These are phyloP conservation scores for Pichia sp. DNA, from an alignment of 1,139 yeast species.

Conservation along the genomic window DNA sequence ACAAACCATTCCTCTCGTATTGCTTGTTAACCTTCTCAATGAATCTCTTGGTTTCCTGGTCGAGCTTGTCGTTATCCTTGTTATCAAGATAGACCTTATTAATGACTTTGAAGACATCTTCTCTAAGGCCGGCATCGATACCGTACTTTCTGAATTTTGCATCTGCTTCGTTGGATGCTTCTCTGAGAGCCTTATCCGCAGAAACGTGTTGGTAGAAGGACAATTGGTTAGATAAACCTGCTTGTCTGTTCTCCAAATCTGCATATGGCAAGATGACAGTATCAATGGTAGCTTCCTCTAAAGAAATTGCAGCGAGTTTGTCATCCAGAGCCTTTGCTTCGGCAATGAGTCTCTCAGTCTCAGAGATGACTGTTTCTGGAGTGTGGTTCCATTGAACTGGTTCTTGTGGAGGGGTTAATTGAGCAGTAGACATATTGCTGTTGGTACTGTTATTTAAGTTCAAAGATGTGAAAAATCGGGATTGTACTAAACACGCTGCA, in stretches of 20 bases:
- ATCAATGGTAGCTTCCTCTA: conserved; percentile 47
- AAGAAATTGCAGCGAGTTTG: conserved; percentile 36
- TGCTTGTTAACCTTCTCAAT: conserved; percentile 49
- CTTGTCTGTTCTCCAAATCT: conserved; percentile 40
- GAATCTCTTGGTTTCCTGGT: conserved; percentile 50
- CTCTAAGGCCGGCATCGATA: conserved; percentile 60
- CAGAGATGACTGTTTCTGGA: conserved; percentile 39
- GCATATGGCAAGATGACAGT: conserved; percentile 47
- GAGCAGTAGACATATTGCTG: conserved; percentile 1
- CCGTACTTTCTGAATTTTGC: conserved; percentile 46
- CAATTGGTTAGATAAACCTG: conserved; percentile 40
- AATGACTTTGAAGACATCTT: conserved; percentile 57
- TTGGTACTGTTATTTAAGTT: too few relatives aligned
- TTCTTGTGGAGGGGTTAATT: conserved; percentile 32
- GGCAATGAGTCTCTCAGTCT: conserved; percentile 40
- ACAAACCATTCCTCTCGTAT: conserved; percentile 63
- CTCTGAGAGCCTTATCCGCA: conserved; percentile 52
- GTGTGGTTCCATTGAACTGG: conserved; percentile 62
- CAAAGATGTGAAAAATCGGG: conserved; percentile 4
- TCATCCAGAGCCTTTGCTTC: conserved; percentile 45
- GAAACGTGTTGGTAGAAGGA: conserved; percentile 69
- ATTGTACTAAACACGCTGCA: conserved; percentile 11
- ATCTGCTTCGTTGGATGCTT: conserved; percentile 61
- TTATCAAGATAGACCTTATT: conserved; percentile 39
- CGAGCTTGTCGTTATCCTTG: conserved; percentile 28